Conservation (phyloP, 768 basidiomycete genomes). For the Lactarius vividus region DNA sequence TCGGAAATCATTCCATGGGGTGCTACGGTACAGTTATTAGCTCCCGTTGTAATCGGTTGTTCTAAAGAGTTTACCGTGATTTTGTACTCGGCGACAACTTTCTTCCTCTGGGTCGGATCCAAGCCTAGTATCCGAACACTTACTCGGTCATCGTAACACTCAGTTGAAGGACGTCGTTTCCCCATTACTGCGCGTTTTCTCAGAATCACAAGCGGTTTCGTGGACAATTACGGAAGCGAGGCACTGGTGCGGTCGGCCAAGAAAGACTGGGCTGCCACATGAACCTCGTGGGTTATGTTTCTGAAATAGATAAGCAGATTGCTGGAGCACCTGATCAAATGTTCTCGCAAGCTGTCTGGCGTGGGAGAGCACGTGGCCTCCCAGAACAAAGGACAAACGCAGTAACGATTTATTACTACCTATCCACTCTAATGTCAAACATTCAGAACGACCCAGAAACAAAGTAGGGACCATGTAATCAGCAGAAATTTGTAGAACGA, state of each 20-base stretch:
- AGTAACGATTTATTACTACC: background rate
- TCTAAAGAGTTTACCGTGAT: background rate
- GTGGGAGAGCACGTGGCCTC: background rate
- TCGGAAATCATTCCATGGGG: background rate
- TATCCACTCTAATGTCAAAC: background rate
- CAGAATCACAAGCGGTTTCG: background rate
- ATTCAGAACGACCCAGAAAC: background rate
- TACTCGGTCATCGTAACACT: background rate
- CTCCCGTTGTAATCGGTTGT: background rate
- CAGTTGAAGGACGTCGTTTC: background rate
- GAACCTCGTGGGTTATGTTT: background rate
- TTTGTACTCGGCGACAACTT: background rate
- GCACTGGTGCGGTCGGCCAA: background rate
- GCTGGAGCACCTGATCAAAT: background rate
- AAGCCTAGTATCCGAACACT: background rate
- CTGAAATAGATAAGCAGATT: background rate
- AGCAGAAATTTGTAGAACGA: background rate
- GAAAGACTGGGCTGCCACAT: no score
- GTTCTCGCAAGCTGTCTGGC: background rate
- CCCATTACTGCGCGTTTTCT: background rate
- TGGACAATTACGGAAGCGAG: background rate
- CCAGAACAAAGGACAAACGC: background rate
- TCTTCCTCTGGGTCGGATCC: background rate
- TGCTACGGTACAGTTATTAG: background rate
- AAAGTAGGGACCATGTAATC: slow-evolving; percentile 1